Evolutionary conservation across 768 basidiomycete genomes (phyloP).

Genomic region (Collybia sp.): DNA sequence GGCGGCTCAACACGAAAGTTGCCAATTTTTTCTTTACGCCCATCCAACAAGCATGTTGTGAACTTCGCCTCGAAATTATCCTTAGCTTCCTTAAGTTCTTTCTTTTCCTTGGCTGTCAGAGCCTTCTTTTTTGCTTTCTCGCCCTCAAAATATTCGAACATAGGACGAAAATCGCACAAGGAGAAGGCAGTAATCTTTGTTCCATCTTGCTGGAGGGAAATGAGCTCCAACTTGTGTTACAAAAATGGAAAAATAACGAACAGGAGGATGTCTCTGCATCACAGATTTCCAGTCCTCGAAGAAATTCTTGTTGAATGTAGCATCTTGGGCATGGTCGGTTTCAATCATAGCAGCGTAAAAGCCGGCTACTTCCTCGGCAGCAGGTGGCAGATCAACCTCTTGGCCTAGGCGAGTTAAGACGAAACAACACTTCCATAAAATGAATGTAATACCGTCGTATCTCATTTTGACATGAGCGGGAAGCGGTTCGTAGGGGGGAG

Average conservation of each 20-base stretch:
- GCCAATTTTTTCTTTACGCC: conserved; percentile 95
- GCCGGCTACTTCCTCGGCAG: conserved; percentile 93
- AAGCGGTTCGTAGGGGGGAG: conserved; percentile 86
- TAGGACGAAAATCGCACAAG: conserved; percentile 89
- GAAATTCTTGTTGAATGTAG: conserved; percentile 90
- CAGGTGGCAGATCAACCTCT: conserved; percentile 71
- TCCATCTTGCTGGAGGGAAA: conserved; percentile 51
- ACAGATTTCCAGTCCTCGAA: conserved; percentile 85
- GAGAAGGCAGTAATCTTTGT: conserved; percentile 72
- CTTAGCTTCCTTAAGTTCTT: conserved; percentile 80
- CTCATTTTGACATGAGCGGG: conserved; percentile 87
- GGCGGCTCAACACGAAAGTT: conserved; percentile 99
- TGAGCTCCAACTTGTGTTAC: conserved; percentile 8
- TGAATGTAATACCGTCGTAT: conserved; percentile 70
- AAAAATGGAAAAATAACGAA: conserved; percentile 31
- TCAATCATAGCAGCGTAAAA: conserved; percentile 94
- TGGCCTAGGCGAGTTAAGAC: conserved; percentile 48
- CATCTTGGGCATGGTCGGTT: conserved; percentile 87
- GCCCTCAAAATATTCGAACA: conserved; percentile 88
- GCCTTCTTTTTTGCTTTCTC: conserved; percentile 94
- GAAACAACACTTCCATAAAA: conserved; percentile 2
- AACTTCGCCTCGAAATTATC: conserved; percentile 85
- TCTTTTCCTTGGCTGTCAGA: conserved; percentile 83
- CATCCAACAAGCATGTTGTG: conserved; percentile 84
- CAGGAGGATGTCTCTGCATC: conserved; percentile 79